A percentile compares a stretch with the other conserved stretches of the same genome.
Conservation (phyloP, 2,329 filamentous ascomycete genomes). For the Geoglossum cookeanum region DNA sequence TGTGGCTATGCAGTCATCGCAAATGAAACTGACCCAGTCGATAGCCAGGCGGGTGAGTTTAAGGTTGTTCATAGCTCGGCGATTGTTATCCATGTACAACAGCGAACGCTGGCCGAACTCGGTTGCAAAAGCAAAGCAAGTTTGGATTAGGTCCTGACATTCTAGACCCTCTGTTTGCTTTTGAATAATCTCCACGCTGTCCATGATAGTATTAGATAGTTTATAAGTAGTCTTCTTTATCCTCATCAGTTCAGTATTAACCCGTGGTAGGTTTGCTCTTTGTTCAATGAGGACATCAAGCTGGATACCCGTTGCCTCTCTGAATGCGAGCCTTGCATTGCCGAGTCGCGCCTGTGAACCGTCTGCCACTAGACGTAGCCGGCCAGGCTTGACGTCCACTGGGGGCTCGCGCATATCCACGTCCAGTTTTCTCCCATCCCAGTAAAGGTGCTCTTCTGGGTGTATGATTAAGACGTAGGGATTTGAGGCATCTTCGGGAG, state of each 20-base stretch:
- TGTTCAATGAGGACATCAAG: conserved; percentile 83
- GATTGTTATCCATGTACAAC: conserved; percentile 87
- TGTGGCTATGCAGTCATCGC: conserved; percentile 84
- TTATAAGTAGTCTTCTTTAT: conserved; percentile 94
- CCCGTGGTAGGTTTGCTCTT: conserved; percentile 78
- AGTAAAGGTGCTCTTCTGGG: conserved; percentile 59
- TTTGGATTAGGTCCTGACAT: conserved; percentile 91
- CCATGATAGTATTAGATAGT: conserved; percentile 95
- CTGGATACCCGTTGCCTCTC: conserved; percentile 62
- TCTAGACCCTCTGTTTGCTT: conserved; percentile 67
- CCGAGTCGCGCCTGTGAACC: conserved; percentile 62
- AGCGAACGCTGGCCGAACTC: conserved; percentile 93
- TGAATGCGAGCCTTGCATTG: conserved; percentile 59
- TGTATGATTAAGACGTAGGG: conserved; percentile 73
- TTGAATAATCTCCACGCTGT: conserved; percentile 85
- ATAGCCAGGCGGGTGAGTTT: conserved; percentile 84
- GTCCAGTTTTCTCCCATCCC: conserved; percentile 59
- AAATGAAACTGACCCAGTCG: conserved; percentile 96
- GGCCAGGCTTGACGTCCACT: conserved; percentile 69
- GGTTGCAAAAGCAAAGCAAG: conserved; percentile 95
- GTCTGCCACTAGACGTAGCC: conserved; percentile 73
- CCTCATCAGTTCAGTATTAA: conserved; percentile 77
- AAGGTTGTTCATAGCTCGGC: conserved; percentile 90
- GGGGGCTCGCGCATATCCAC: conserved; percentile 57
- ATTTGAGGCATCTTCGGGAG: conserved; percentile 52